phyloP scores from a whole-genome alignment of 768 basidiomycete genomes.

The Auricularia heimuer region DNA sequence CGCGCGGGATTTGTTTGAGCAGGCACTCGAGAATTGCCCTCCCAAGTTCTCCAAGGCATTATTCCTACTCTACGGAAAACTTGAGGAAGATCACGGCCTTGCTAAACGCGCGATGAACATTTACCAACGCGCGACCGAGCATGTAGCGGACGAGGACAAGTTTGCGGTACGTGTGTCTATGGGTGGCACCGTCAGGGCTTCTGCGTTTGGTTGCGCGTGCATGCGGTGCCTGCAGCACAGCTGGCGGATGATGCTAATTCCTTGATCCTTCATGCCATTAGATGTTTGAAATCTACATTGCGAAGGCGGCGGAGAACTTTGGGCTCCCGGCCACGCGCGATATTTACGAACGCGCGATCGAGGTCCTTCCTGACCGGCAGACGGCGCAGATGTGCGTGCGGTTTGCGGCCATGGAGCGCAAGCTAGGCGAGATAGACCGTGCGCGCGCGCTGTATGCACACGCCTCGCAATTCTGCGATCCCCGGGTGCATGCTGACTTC shows the following conservation, averaged over 20 bases:
- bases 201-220: not conserved
- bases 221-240: not conserved
- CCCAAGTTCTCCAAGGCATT: constrained; percentile 89
- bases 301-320: constrained; percentile 92
- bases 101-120: constrained; percentile 95
- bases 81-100: constrained; percentile 91
- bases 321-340: constrained; percentile 92
- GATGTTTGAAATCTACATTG: constrained; percentile 97
- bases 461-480: constrained; percentile 98
- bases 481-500: constrained; percentile 81
- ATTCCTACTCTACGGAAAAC: constrained; percentile 90
- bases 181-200: not conserved
- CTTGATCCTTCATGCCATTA: constrained; percentile 20
- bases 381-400: constrained; percentile 97
- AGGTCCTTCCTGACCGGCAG: constrained; percentile 84
- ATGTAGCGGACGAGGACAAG: constrained; percentile 82
- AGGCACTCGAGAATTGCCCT: constrained; percentile 94
- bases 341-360: constrained; percentile 92
- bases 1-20: constrained; percentile 95
- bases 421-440: constrained; percentile 96
- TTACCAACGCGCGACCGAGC: constrained; percentile 84
- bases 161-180: constrained; percentile 60
- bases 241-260: constrained; percentile 3
- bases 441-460: constrained; percentile 95
- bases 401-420: constrained; percentile 91